Percentiles rank a stretch among this genome's conserved stretches.
Evolutionary conservation across 495 filamentous ascomycete genomes (phyloP).

Genomic region (Penicillium goetzii): DNA sequence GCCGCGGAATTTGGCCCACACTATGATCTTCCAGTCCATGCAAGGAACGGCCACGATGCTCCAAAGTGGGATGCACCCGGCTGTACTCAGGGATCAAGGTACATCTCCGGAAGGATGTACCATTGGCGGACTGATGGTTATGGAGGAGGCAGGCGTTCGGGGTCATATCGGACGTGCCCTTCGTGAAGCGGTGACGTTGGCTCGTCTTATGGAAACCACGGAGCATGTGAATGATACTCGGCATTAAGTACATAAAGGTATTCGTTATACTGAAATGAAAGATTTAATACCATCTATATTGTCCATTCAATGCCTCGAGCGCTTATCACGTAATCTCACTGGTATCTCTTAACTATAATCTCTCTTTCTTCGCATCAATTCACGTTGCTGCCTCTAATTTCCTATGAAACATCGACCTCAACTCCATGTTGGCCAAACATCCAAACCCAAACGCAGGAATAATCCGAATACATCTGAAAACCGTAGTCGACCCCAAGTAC

Average conservation of each 20-base stretch:
- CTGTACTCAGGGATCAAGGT: slow-evolving; percentile 43
- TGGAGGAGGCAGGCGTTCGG: slow-evolving; percentile 49
- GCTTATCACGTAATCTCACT: background rate
- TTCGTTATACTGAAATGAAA: background rate
- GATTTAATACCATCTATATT: background rate
- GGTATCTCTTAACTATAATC: background rate
- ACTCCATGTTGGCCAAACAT: slow-evolving; percentile 35
- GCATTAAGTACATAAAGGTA: slow-evolving; percentile 19
- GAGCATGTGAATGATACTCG: slow-evolving; percentile 46
- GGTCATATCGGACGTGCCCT: slow-evolving; percentile 44
- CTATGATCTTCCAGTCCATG: slow-evolving; percentile 47
- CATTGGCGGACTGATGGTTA: slow-evolving; percentile 48
- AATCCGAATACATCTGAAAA: slow-evolving; percentile 37
- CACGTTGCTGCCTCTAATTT: slow-evolving; percentile 15
- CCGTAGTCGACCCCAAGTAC: slow-evolving; percentile 34
- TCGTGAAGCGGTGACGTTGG: slow-evolving; percentile 47
- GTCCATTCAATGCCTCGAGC: background rate
- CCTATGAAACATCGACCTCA: slow-evolving; percentile 32
- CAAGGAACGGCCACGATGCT: slow-evolving; percentile 44
- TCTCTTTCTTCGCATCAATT: background rate
- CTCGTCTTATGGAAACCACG: slow-evolving; percentile 43
- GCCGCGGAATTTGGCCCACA: slow-evolving; percentile 43
- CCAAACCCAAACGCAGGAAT: slow-evolving; percentile 45
- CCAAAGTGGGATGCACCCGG: slow-evolving; percentile 44
- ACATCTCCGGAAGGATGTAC: slow-evolving; percentile 50